phyloP scores from a whole-genome alignment of 306 rosid genomes.

The Hippophae rhamnoides region DNA sequence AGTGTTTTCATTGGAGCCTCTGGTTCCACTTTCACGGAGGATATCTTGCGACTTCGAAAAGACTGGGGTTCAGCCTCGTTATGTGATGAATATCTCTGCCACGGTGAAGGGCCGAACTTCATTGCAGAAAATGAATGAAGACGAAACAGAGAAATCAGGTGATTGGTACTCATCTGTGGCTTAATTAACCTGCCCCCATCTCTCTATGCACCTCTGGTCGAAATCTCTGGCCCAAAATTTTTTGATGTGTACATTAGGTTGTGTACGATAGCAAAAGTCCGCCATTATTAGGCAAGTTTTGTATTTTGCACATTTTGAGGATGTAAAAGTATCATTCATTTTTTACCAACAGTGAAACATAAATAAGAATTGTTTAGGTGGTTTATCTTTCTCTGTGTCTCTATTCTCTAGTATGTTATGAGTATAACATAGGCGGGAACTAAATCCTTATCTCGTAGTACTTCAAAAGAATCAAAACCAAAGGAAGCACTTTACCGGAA shows the following conservation, averaged over 20 bases:
- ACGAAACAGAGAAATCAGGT: background rate
- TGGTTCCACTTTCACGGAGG: slow-evolving; percentile 94
- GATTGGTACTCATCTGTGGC: background rate
- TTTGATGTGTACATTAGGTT: slow-evolving; percentile 15
- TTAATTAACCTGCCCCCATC: too few species aligned
- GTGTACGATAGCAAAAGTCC: slow-evolving; percentile 36
- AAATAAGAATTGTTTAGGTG: too few species aligned
- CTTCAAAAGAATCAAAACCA: too few species aligned
- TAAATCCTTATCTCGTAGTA: too few species aligned
- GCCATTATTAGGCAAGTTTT: slow-evolving; percentile 20
- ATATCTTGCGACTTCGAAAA: slow-evolving; percentile 77
- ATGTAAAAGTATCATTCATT: background rate
- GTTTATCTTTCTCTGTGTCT: too few species aligned
- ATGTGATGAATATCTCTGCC: slow-evolving; percentile 93
- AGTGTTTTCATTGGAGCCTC: slow-evolving; percentile 86
- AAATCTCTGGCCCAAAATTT: slow-evolving; percentile 15
- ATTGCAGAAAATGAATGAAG: slow-evolving; percentile 63
- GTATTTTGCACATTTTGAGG: slow-evolving; percentile 1
- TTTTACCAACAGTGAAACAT: too few species aligned
- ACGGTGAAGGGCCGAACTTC: slow-evolving; percentile 76
- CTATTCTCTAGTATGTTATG: too few species aligned
- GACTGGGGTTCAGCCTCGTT: slow-evolving; percentile 80
- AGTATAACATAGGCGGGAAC: too few species aligned
- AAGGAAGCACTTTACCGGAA: too few species aligned
- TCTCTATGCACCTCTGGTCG: too few species aligned